A percentile compares a stretch with the other conserved stretches of the same genome.
phyloP scores from a whole-genome alignment of 2,329 filamentous ascomycete species.

The Pseudogymnoascus sp. region DNA sequence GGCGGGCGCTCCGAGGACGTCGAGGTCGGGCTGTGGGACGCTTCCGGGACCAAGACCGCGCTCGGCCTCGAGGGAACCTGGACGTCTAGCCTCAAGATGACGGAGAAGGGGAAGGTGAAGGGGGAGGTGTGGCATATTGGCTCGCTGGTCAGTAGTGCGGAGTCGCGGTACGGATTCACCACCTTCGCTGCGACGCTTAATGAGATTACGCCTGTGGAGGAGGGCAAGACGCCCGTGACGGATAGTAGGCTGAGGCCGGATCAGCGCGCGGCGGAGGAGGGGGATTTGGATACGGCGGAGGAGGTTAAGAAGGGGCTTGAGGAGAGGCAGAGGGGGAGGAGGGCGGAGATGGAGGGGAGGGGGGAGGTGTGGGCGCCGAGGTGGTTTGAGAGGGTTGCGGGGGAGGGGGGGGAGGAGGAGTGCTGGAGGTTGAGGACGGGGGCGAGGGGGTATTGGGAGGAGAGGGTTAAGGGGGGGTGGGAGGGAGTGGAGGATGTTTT shows the following conservation, averaged over 20 bases:
- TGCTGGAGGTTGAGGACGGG: slow-evolving; percentile 70
- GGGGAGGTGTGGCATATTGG: slow-evolving; percentile 74
- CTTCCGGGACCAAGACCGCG: slow-evolving; percentile 55
- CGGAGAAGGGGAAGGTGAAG: slow-evolving; percentile 50
- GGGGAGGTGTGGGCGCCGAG: slow-evolving; percentile 65
- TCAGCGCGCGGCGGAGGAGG: slow-evolving; percentile 74
- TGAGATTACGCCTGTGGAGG: slow-evolving; percentile 74
- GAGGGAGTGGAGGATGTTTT: slow-evolving; percentile 45
- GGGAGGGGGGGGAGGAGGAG: slow-evolving; percentile 57
- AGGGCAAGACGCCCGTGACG: slow-evolving; percentile 64
- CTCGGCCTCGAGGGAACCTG: slow-evolving; percentile 72
- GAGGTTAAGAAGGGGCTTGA: slow-evolving; percentile 73
- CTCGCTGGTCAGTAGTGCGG: slow-evolving; percentile 65
- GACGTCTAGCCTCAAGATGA: slow-evolving; percentile 64
- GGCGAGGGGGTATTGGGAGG: slow-evolving; percentile 91
- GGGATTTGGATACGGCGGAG: slow-evolving; percentile 77
- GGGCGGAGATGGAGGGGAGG: slow-evolving; percentile 65
- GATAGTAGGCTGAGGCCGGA: slow-evolving; percentile 81
- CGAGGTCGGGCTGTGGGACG: slow-evolving; percentile 61
- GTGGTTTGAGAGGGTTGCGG: slow-evolving; percentile 71
- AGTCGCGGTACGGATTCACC: slow-evolving; percentile 80
- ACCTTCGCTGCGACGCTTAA: slow-evolving; percentile 80
- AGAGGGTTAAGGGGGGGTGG: slow-evolving; percentile 63
- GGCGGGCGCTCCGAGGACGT: slow-evolving; percentile 90
- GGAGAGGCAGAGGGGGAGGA: slow-evolving; percentile 69